These are phyloP conservation scores for Cubamyces sp. DNA, from an alignment of 768 basidiomycete genomes.

Conservation along the genomic window DNA sequence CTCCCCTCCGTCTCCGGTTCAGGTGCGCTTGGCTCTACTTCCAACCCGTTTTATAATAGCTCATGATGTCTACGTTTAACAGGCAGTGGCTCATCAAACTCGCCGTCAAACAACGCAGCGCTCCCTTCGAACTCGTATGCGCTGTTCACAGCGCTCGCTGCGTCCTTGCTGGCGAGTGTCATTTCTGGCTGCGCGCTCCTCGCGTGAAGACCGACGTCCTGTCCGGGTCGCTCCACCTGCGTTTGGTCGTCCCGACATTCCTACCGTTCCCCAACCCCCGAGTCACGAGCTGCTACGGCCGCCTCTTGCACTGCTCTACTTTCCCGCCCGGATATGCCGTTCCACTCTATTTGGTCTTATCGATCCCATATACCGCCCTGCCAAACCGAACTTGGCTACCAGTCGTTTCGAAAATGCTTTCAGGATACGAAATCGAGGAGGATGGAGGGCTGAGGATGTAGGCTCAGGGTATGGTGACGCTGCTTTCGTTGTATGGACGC, in stretches of 20 bases:
- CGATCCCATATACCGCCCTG: too few species aligned
- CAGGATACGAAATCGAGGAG: too few species aligned
- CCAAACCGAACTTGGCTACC: too few species aligned
- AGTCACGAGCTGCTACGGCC: too few species aligned
- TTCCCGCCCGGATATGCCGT: too few species aligned
- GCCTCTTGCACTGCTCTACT: too few species aligned
- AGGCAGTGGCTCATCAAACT: not conserved
- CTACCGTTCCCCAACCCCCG: not conserved
- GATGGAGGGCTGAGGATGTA: too few species aligned
- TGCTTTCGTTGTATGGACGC: too few species aligned
- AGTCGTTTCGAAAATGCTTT: too few species aligned
- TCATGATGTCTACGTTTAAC: not conserved
- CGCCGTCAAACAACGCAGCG: constrained; percentile 1
- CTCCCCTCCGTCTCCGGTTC: constrained; percentile 21
- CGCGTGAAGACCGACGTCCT: constrained; percentile 2
- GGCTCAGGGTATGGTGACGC: too few species aligned
- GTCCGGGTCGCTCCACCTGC: not conserved
- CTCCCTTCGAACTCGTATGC: not conserved
- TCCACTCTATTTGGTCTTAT: too few species aligned
- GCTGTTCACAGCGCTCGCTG: constrained; percentile 4
- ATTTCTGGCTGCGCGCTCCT: constrained; percentile 12
- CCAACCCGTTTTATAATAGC: not conserved
- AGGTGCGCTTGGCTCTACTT: not conserved
- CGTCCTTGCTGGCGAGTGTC: constrained; percentile 17
- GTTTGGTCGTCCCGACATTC: not conserved